Evolutionary conservation across 331 rosid genomes (phyloP).

Genomic region (Quercus lobata): DNA sequence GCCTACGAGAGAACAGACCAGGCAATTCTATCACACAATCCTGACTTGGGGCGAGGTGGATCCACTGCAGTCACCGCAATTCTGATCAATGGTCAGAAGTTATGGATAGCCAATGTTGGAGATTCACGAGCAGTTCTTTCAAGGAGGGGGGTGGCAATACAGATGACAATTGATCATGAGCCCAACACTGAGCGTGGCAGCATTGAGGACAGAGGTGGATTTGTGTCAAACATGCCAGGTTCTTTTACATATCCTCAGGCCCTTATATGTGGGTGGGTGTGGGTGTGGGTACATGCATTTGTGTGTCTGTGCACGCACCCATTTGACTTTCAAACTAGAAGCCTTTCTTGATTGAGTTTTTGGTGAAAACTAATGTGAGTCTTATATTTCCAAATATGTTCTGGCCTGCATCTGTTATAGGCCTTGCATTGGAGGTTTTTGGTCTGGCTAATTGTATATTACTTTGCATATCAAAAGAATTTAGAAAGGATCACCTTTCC

Average conservation of each 20-base stretch:
- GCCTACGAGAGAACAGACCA: constrained; percentile 79
- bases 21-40: constrained; percentile 74
- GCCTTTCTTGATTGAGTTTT: no score
- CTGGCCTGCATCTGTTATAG: neutral
- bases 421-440: neutral
- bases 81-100: constrained; percentile 56
- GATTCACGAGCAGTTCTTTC: constrained; percentile 92
- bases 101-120: constrained; percentile 89
- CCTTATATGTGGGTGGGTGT: neutral
- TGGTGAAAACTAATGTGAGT: no score
- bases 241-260: constrained; percentile 21
- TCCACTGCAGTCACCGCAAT: constrained; percentile 93
- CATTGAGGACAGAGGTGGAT: constrained; percentile 83
- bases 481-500: neutral
- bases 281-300: neutral
- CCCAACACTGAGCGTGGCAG: constrained; percentile 76
- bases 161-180: constrained; percentile 71
- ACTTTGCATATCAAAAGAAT: neutral
- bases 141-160: constrained; percentile 57
- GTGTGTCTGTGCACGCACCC: neutral
- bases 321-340: no score
- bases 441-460: neutral
- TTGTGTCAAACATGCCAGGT: constrained; percentile 97
- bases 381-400: neutral
- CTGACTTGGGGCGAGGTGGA: constrained; percentile 92